phyloP scores from a whole-genome alignment of 139 green algal genomes.

The Auxenochlorella protothecoides region DNA sequence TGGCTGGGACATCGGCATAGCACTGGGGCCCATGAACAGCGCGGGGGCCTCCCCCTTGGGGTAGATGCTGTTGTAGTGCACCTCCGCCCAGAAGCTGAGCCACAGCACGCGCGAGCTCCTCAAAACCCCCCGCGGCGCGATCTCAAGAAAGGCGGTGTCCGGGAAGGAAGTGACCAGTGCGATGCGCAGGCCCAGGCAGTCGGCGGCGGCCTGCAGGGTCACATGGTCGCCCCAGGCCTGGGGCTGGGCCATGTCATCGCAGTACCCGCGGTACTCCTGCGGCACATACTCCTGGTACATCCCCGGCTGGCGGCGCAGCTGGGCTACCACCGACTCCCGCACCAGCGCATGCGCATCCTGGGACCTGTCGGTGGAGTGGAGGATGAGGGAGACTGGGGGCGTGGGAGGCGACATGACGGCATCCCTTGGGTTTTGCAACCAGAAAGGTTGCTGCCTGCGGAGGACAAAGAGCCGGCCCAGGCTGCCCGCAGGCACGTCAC shows the following conservation, averaged over 20 bases:
- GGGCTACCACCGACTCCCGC: conserved; percentile 36
- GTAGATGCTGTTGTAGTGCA: conserved; percentile 56
- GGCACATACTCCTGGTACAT: conserved; percentile 45
- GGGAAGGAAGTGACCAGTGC: conserved; percentile 50
- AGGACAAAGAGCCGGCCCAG: no score
- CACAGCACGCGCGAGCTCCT: conserved; percentile 29
- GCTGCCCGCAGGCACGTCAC: no score
- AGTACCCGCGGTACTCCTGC: conserved; percentile 45
- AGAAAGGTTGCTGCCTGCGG: no score
- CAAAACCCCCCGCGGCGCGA: conserved; percentile 30
- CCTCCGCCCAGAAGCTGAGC: conserved; percentile 70
- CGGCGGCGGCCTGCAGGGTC: conserved; percentile 54
- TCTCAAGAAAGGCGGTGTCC: conserved; percentile 44
- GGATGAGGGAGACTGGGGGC: no score
- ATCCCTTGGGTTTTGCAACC: no score
- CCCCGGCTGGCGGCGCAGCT: conserved; percentile 35
- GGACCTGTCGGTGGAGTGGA: no score
- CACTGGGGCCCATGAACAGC: not conserved
- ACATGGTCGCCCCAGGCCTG: conserved; percentile 76
- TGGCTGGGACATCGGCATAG: no score
- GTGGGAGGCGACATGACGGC: no score
- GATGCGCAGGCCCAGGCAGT: conserved; percentile 47
- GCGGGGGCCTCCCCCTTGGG: conserved; percentile 11
- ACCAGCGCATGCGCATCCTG: conserved; percentile 40
- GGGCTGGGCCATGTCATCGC: conserved; percentile 18